Evolutionary conservation across 164 flowering plant species (phyloP), one percentile per base, ranked within the genome.

Genomic region (Houttuynia cordata): DNA sequence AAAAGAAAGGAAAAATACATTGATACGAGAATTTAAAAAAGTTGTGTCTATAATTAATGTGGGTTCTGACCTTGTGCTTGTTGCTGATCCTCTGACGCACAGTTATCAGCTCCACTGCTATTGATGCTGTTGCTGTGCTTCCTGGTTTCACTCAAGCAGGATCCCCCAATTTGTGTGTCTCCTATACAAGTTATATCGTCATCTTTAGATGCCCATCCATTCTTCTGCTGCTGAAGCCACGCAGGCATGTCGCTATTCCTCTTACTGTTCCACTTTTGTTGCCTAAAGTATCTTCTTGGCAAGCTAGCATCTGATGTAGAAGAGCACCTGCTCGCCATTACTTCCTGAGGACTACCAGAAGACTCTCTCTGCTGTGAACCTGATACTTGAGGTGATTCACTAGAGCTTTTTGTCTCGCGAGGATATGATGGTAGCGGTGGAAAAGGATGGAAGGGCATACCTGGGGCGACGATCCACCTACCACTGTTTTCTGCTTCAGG

Each of bases 361-460:
- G 61, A 55, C 63, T 58, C 20, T 57, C 51, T 47, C n/a, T 45
- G 49, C 17, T 10, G 7, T 10, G 49, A 10, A 45, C 17, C 49
- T 13, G 56, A 52, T 53, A 61, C 67, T 53, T 63, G 55, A 55
- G 50, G 60, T 24, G 64, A 53, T n/a, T 10, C 25, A 42, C 63
- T 45, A 51, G 59, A 20, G 10, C 57, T 67, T 57, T 67, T 62
- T 63, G 51, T 56, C 37, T 62, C 70, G 23, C 70, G 79, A 51
- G 90, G 83, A 70, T 64, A 66, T 30, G 79, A 70, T 19, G 97
- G 99, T 55, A 93, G 66, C 4, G 97, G 97, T 23, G 97, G 99
- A 68, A 82, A 90, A 37, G 96, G 95, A 63, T 78, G 83, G 70
- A 93, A 93, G 24, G 85, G 86, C 61, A 88, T 66, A 39, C 82